Evolutionary conservation across 352 stramenopile species (phyloP), one percentile per base, ranked within the genome.

Genomic region (Phytophthora citrophthora): DNA sequence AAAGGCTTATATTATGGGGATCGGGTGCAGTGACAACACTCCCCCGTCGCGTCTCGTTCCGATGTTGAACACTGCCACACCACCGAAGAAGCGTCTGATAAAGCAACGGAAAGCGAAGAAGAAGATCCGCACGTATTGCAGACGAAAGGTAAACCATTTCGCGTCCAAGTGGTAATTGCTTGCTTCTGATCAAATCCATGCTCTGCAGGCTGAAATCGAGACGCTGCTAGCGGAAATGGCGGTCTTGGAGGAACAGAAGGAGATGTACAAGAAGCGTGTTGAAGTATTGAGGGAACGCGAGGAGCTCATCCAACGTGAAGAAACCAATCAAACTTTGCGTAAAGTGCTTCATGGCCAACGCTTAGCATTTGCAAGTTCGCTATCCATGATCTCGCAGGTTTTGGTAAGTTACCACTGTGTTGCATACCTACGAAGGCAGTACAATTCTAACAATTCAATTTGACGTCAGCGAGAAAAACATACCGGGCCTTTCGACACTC

Each of bases 51-150:
- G 40, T 20, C 36, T 31, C 24, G 27, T 34, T 5, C 24, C 40
- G 4, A 51, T 36, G 26, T 36, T 34, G 34, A 29, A 7, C 31
- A 9, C 34, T 1, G 44, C 6, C 11, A 60, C 58, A 31, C 46
- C 36, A 61, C n/a, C n/a, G n/a, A n/a, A 54, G 23, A 54, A 54
- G 10, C 11, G 16, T 1, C 61, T 26, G 38, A 49, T 39, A 23
- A 71, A 68, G 38, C 39, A 39, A 16, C 54, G 16, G n/a, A 40
- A 53, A 27, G 13, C 44, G 29, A 69, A 44, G 45, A 60, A 59
- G 23, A 65, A 66, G 38, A 55, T 52, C 47, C 65, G 60, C 40
- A 66, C 65, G n/a, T 74, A 74, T 16, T 52, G 20, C 41, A 63
- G 53, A 18, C 47, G 60, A 51, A 74, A 74, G 43, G 65, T 74